Evolutionary conservation across 805 yeast species (phyloP), one percentile per base, ranked within the genome.

Genomic region (Candida nemodendra): DNA sequence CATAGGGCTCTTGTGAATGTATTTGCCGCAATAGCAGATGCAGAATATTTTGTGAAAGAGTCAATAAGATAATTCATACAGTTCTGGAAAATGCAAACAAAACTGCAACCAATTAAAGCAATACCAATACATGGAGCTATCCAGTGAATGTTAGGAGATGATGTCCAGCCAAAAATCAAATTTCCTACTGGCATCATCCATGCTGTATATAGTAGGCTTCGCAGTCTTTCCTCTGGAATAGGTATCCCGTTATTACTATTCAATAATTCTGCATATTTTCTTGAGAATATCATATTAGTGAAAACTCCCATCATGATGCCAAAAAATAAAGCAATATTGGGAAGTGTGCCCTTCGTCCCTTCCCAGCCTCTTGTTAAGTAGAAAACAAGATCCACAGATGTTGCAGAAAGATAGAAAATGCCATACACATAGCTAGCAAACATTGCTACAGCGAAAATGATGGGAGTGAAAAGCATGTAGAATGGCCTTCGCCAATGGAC

Each of bases 31-130:
- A 39, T 39, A 21, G 39, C 73, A n/a, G 82, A 73, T 0, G 89
- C 89, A 0, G 88, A 76, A 48, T 72, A 79, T 38, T 75, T 64
- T 21, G 84, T 78, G 53, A 80, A 82, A 69, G 81, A 76, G 46
- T 84, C 89, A 32, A 84, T 81, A 47, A 84, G 64, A 50, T 84
- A 84, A 47, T 75, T 73, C 48, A 80, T 81, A 41, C 78, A 72
- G n/a, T 79, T 68, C 48, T 78, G 84, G 61, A 83, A 83, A n/a
- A 79, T 78, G 4, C 79, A 74, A 39, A 79, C 72, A 27, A 80
- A 58, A 2, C 78, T 78, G 51, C 74, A 71, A 2, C 81, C 81
- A 55, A 79, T 80, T 17, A 83, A 61, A 4, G 65, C 72, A 13
- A 79, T 68, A 3, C 89, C 90, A 21, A 81, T 63, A 21, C 56